Base-by-base conservation (phyloP, 257 asterid species). In the Capsicum chinense region DNA sequence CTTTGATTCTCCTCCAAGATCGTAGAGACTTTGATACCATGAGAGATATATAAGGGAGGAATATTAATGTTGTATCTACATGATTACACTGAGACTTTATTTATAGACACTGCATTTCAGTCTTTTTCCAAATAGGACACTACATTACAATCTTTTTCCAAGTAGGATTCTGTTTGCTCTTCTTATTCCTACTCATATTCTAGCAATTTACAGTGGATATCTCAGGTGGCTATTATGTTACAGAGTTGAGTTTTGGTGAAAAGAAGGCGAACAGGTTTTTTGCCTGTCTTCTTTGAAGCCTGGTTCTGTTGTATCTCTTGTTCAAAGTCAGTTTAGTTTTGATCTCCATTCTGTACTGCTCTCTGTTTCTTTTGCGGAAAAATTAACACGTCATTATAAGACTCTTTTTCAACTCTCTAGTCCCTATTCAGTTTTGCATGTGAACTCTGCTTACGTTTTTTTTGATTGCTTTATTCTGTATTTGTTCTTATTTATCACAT, bases 391-490 rank as follows among this genome's bases (percentile, higher is more conserved):
- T 67, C 3, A 67, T 67, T 67, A 47, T 67, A 10, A 15, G 52
- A 13, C 2, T 6, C 74, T 7, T 68, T 68, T 68, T 42, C 82
- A 21, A 15, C 26, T 26, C 82, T 54, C 5, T 54, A 54, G 82
- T 50, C 33, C 42, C 1, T 78, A 21, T 26, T 78, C 66, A 33
- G 48, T 8, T 54, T 78, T 54, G 33, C 47, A 52, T 78, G 47
- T 78, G 14, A 78, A 26, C 64, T 52, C 82, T 1, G 0, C 64
- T 26, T 33, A 78, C 50, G 33, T 50, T 78, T 14, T 5, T 76
- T 13, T 7, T 76, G 47, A 76, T 76, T 76, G 39, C n/a, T 52
- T 78, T 78, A 54, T 54, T 78, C 64, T 54, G 82, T 26, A 52
- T 78, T 15, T 78, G 33, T 33, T 78, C 66, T 52, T 12, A 44